Conservation (phyloP, 2,329 filamentous ascomycete species). For the Botrytis cinerea region DNA sequence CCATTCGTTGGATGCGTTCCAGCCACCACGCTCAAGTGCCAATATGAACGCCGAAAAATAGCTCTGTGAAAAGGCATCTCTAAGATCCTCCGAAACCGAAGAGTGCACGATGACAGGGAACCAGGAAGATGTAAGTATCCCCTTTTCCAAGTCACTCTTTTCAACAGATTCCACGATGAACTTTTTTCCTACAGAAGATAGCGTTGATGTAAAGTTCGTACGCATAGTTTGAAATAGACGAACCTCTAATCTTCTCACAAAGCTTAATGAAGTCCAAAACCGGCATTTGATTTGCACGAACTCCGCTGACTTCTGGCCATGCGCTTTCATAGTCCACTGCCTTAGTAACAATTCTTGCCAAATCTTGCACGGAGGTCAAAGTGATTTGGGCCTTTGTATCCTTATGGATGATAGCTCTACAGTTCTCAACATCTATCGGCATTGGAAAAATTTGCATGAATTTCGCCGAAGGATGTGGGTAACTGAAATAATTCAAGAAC, state of each 20-base stretch:
- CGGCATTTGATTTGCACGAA: slow-evolving; percentile 28
- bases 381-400: slow-evolving; percentile 47
- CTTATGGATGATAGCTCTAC: slow-evolving; percentile 47
- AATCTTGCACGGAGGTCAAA: slow-evolving; percentile 48
- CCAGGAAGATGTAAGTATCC: slow-evolving; percentile 48
- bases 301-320: slow-evolving; percentile 39
- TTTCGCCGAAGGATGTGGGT: slow-evolving; percentile 44
- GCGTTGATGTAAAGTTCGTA: slow-evolving; percentile 24
- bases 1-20: slow-evolving; percentile 48
- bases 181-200: slow-evolving; percentile 37
- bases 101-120: slow-evolving; percentile 41
- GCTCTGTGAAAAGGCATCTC: slow-evolving; percentile 34
- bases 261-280: neutral
- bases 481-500: slow-evolving; percentile 52
- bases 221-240: neutral
- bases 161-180: slow-evolving; percentile 49
- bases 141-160: slow-evolving; percentile 50
- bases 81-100: slow-evolving; percentile 42
- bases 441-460: slow-evolving; percentile 44
- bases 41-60: slow-evolving; percentile 48
- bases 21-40: slow-evolving; percentile 46
- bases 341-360: slow-evolving; percentile 43
- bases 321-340: slow-evolving; percentile 41
- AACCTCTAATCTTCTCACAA: slow-evolving; percentile 43
- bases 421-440: slow-evolving; percentile 40